Base-by-base conservation (phyloP, 2,329 filamentous ascomycete species). In the Lachnellula suecica region DNA sequence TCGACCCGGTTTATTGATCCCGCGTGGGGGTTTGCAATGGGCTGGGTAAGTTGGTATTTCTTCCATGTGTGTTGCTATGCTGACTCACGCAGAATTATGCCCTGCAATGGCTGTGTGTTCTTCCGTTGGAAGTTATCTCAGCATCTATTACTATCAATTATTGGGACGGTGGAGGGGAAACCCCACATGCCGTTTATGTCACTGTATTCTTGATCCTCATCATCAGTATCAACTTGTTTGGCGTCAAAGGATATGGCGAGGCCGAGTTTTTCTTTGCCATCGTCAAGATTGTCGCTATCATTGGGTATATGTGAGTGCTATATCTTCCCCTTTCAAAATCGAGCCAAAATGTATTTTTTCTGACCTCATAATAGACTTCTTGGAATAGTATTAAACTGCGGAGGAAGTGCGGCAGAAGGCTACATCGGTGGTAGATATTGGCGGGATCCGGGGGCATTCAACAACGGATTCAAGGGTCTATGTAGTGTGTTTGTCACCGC, bases 11-110 rank as follows among this genome's bases (percentile, higher is more conserved):
- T 97, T 65, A 72, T 97, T 17, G 91, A 97, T 66, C 93, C 92
- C 1, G 92, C 92, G 0, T 96, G 91, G 91, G 91, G 91, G 0
- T 96, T 96, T 66, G 89, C 91, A 43, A 95, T 96, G 89, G 91
- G 91, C 15, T 96, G 91, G 91, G 61, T 65, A 59, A 51, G 61
- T 44, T 13, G 13, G 8, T 7, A 10, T 24, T 24, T 19, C 17
- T 31, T 15, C 19, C 31, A 24, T 38, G 13, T 34, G 17, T 44
- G 8, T 41, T 29, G 17, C 4, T 19, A 22, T 57, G 31, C 52
- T 60, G 20, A 58, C 45, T 19, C 9, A 35, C 44, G 4, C 37
- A 45, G 62, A 89, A 85, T 65, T 95, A 96, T 69, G 89, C 89
- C 4, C 70, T 96, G 60, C 89, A 95, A 71, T 96, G 92, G 92